Conservation (phyloP, 495 filamentous ascomycete species). For the Podospora fimiseda region DNA sequence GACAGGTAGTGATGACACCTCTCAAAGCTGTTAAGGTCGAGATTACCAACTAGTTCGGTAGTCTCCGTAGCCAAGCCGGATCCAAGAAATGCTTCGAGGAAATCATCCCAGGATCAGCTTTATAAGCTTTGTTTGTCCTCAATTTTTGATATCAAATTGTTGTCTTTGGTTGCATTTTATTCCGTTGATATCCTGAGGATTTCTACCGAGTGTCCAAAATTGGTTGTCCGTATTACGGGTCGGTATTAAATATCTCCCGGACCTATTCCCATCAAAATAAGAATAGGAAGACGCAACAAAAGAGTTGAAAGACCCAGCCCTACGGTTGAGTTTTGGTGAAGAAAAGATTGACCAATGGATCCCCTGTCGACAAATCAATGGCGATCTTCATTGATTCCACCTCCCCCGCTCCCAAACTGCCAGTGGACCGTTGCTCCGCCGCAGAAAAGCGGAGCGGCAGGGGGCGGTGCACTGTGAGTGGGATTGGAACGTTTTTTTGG, state of each 20-base stretch:
- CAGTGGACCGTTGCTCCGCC: neutral
- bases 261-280: neutral
- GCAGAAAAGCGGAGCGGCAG: conserved; percentile 1
- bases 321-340: neutral
- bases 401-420: conserved; percentile 2
- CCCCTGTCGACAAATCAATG: neutral
- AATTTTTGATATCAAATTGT: too few species aligned
- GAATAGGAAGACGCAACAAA: neutral
- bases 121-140: too few species aligned
- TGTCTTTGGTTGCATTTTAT: too few species aligned
- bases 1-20: neutral
- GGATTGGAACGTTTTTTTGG: conserved; percentile 2
- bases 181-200: too few species aligned
- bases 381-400: conserved; percentile 1
- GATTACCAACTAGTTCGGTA: too few species aligned
- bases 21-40: too few species aligned
- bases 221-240: too few species aligned
- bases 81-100: too few species aligned
- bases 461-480: conserved; percentile 14
- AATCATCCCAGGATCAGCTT: too few species aligned
- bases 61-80: neutral
- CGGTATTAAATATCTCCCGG: too few species aligned
- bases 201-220: too few species aligned
- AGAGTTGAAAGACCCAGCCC: conserved; percentile 2
- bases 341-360: conserved; percentile 11